A percentile compares a stretch with the other conserved stretches of the same genome.
These are phyloP conservation scores for Collybiopsis luxurians DNA, from an alignment of 768 basidiomycete genomes.

Conservation along the genomic window DNA sequence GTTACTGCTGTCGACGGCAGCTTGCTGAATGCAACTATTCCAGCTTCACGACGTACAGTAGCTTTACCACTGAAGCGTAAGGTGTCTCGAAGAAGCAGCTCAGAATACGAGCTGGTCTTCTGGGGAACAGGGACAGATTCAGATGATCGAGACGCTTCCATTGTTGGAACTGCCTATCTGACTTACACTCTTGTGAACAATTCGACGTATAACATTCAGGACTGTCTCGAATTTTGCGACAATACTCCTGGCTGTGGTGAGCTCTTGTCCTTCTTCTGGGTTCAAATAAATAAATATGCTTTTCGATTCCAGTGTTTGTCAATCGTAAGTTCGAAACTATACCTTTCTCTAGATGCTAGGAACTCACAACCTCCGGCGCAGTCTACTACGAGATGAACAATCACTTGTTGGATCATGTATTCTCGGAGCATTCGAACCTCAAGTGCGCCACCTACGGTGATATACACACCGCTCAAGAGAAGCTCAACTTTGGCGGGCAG, in stretches of 20 bases:
- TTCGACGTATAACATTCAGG: slow-evolving; percentile 42
- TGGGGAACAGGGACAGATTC: slow-evolving; percentile 31
- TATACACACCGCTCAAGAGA: slow-evolving; percentile 39
- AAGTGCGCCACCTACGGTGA: slow-evolving; percentile 48
- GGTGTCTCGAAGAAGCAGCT: slow-evolving; percentile 12
- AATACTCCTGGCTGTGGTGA: slow-evolving; percentile 38
- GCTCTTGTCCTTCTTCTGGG: slow-evolving; percentile 10
- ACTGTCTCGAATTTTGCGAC: slow-evolving; percentile 39
- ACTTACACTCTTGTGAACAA: slow-evolving; percentile 45
- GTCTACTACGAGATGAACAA: slow-evolving; percentile 51
- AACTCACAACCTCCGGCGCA: neutral
- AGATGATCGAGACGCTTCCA: slow-evolving; percentile 38
- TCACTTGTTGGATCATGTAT: slow-evolving; percentile 34
- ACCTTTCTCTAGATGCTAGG: neutral
- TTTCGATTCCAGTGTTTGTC: slow-evolving; percentile 35
- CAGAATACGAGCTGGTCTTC: slow-evolving; percentile 36
- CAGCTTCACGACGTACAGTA: neutral
- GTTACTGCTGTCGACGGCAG: slow-evolving; percentile 46
- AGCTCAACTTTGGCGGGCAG: slow-evolving; percentile 44
- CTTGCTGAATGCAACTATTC: slow-evolving; percentile 22
- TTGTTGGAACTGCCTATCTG: slow-evolving; percentile 45
- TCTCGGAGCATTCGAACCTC: slow-evolving; percentile 38
- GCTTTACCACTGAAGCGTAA: slow-evolving; percentile 7
- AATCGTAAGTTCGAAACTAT: slow-evolving; percentile 25
- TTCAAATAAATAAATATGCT: neutral